Conservation (phyloP, 139 green algal species). For the Marvania coccoides region DNA sequence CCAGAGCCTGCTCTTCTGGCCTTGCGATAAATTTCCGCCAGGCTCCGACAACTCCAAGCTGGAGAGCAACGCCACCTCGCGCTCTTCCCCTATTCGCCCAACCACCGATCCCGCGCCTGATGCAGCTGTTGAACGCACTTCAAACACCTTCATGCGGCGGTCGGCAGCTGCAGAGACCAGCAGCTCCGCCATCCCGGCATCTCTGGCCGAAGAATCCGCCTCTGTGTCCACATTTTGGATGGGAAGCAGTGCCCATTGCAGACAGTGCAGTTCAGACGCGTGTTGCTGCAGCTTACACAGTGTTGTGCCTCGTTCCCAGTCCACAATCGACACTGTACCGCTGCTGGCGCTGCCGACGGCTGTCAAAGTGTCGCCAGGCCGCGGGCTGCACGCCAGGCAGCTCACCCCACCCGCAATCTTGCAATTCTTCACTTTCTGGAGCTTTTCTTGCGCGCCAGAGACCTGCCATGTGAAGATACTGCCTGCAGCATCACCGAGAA, state of each 20-base stretch:
- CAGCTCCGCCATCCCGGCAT: not conserved
- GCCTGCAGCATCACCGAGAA: not conserved
- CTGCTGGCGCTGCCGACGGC: not conserved
- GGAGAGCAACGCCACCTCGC: not conserved
- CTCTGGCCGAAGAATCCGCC: not conserved
- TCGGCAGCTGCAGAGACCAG: not conserved
- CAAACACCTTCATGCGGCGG: not conserved
- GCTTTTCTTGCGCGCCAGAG: not conserved
- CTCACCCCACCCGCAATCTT: not conserved
- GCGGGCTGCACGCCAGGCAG: not conserved
- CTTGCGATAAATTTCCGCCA: not conserved
- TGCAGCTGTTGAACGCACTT: not conserved
- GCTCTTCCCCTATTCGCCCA: not conserved
- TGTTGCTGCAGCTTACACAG: not conserved
- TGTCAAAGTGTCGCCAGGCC: not conserved
- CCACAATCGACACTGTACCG: not conserved
- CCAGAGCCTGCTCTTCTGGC: slow-evolving; percentile 15
- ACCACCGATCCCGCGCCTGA: not conserved
- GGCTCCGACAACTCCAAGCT: slow-evolving; percentile 8
- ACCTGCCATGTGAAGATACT: slow-evolving; percentile 2
- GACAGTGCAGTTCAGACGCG: not conserved
- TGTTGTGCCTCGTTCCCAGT: not conserved
- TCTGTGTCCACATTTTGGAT: not conserved
- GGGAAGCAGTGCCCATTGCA: not conserved
- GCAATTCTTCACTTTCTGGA: not conserved